Evolutionary conservation across 2,329 filamentous ascomycete species (phyloP).

Genomic region (Colletotrichum sp.): DNA sequence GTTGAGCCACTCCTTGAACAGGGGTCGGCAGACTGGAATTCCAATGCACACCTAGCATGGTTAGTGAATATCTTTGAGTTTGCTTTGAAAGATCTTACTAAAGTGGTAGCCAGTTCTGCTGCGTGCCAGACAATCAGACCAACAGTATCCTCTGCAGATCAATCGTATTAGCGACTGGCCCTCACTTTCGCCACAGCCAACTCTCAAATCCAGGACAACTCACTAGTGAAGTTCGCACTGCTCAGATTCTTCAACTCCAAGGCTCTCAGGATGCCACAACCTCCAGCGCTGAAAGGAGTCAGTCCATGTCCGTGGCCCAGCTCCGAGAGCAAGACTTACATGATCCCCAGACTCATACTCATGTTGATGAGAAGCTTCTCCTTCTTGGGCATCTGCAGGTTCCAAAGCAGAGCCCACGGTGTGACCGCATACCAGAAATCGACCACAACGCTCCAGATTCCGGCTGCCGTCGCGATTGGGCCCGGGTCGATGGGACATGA

Average conservation of each 20-base stretch:
- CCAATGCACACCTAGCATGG: slow-evolving; percentile 36
- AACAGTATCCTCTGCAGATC: slow-evolving; percentile 35
- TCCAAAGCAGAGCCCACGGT: slow-evolving; percentile 50
- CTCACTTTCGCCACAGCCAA: background rate
- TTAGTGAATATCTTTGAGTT: background rate
- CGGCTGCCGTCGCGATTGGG: slow-evolving; percentile 14
- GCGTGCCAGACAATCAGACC: slow-evolving; percentile 41
- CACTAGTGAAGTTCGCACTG: slow-evolving; percentile 25
- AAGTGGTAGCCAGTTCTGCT: slow-evolving; percentile 41
- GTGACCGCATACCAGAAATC: slow-evolving; percentile 46
- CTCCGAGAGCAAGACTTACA: slow-evolving; percentile 24
- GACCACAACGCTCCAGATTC: slow-evolving; percentile 27
- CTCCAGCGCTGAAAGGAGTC: slow-evolving; percentile 26
- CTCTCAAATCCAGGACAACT: background rate
- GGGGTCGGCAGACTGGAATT: slow-evolving; percentile 42
- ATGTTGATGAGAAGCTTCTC: slow-evolving; percentile 48
- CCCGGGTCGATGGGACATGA: slow-evolving; percentile 10
- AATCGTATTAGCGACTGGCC: background rate
- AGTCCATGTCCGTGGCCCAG: background rate
- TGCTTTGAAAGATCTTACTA: slow-evolving; percentile 16
- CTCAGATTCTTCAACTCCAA: slow-evolving; percentile 32
- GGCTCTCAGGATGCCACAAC: slow-evolving; percentile 31
- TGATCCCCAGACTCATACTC: slow-evolving; percentile 46
- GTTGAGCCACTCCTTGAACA: slow-evolving; percentile 30
- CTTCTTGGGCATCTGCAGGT: slow-evolving; percentile 46